These are phyloP conservation scores for Arthroderma uncinatum DNA, from an alignment of 2,329 filamentous ascomycete species.

Conservation along the genomic window DNA sequence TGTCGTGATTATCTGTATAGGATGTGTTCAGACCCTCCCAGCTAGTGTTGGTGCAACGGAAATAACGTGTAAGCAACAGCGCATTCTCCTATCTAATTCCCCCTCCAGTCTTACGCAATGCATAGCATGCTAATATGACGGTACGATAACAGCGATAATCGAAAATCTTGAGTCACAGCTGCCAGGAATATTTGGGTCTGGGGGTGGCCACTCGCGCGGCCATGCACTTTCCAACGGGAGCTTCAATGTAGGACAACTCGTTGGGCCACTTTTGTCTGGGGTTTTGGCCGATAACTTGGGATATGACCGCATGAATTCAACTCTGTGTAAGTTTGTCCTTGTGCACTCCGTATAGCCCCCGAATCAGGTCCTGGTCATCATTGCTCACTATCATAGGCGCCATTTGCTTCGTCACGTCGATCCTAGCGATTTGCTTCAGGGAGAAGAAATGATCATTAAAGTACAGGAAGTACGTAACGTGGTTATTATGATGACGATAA, in stretches of 20 bases:
- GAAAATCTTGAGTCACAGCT: neutral
- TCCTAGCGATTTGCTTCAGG: neutral
- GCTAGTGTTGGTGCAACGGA: neutral
- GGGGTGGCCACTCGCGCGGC: neutral
- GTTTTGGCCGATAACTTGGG: neutral
- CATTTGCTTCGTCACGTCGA: neutral
- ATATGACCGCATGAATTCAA: slow-evolving; percentile 1
- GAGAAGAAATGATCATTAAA: neutral
- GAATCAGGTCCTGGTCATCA: neutral
- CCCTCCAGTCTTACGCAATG: neutral
- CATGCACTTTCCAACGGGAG: neutral
- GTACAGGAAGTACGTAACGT: neutral
- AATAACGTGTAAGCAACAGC: neutral
- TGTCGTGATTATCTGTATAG: neutral
- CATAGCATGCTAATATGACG: neutral
- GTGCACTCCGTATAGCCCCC: neutral
- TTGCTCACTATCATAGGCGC: neutral
- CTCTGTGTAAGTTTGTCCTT: neutral
- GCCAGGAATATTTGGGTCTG: neutral
- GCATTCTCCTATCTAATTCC: neutral
- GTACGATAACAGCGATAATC: neutral
- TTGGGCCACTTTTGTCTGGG: neutral
- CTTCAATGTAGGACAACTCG: neutral
- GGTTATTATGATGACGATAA: neutral
- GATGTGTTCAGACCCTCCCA: neutral